These are phyloP conservation scores for Flaveria bidentis DNA, from an alignment of 129 eudicot genomes.

Conservation along the genomic window DNA sequence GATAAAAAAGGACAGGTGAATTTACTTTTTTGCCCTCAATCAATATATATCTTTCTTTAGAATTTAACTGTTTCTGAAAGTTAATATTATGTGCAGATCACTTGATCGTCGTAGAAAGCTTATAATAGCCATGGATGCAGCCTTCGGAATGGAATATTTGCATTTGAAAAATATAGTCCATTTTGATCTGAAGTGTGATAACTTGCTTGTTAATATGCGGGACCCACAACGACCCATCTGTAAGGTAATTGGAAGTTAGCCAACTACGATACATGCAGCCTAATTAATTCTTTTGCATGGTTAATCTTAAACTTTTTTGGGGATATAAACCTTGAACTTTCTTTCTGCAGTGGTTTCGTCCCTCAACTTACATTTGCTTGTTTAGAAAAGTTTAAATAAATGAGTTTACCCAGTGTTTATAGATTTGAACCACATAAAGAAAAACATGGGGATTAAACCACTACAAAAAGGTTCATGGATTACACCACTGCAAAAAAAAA, in stretches of 20 bases:
- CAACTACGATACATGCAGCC: neutral
- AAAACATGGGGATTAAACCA: too few relatives aligned
- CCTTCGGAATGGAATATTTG: slow-evolving; percentile 96
- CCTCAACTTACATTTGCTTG: neutral
- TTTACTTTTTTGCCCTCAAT: slow-evolving; percentile 1
- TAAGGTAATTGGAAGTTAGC: slow-evolving; percentile 57
- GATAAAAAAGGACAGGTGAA: slow-evolving; percentile 76
- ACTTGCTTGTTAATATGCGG: slow-evolving; percentile 77
- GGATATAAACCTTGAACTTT: neutral
- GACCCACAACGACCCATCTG: slow-evolving; percentile 93
- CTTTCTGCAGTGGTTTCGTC: neutral
- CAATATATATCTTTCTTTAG: neutral
- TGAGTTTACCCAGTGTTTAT: neutral
- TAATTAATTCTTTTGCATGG: slow-evolving; percentile 20
- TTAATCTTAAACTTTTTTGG: neutral
- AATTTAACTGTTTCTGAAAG: neutral
- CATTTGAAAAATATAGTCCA: slow-evolving; percentile 88
- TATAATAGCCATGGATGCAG: slow-evolving; percentile 94
- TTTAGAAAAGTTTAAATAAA: neutral
- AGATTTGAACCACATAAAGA: neutral
- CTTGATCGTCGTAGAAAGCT: slow-evolving; percentile 83
- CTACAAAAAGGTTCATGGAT: too few relatives aligned
- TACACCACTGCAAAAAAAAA: too few relatives aligned
- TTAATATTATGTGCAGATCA: slow-evolving; percentile 47
- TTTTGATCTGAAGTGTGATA: slow-evolving; percentile 95